Percentiles rank a stretch among this genome's conserved stretches.
Evolutionary conservation across 164 flowering plant species (phyloP).

Genomic region (Vitis riparia): DNA sequence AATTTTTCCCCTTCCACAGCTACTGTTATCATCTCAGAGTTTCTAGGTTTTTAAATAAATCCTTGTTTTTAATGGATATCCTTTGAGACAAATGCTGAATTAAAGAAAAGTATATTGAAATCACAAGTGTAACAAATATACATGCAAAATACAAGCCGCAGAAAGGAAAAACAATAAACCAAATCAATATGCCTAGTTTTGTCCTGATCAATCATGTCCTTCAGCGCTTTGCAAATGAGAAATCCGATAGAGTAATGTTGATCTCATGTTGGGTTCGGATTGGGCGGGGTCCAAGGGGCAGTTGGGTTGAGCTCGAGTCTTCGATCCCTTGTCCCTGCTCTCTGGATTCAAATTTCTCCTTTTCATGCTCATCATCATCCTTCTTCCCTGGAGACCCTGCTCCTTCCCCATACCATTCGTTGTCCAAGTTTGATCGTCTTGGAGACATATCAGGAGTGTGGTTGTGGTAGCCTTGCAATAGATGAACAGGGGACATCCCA

Average conservation of each 20-base stretch:
- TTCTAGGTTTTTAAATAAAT: no score
- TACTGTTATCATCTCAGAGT: no score
- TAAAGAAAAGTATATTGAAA: no score
- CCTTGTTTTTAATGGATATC: no score
- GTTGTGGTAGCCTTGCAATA: constrained; percentile 28
- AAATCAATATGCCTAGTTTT: not conserved
- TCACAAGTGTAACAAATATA: no score
- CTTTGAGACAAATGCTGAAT: no score
- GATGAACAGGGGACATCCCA: constrained; percentile 49
- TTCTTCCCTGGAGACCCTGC: no score
- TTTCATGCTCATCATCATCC: no score
- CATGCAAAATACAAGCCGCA: no score
- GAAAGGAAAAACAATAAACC: not conserved
- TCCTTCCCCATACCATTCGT: constrained; percentile 27
- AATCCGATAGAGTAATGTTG: constrained; percentile 7
- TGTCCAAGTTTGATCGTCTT: constrained; percentile 13
- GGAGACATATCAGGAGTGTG: constrained; percentile 29
- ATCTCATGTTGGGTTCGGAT: constrained; percentile 26
- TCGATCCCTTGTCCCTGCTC: not conserved
- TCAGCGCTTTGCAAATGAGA: constrained; percentile 17
- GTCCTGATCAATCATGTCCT: no score
- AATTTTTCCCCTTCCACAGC: no score
- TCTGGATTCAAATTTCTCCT: no score
- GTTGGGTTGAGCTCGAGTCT: not conserved
- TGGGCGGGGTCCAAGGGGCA: constrained; percentile 10